Base-by-base conservation (phyloP, 1,284 basidiomycete genomes). In the Singerocomus rubriflavus region DNA sequence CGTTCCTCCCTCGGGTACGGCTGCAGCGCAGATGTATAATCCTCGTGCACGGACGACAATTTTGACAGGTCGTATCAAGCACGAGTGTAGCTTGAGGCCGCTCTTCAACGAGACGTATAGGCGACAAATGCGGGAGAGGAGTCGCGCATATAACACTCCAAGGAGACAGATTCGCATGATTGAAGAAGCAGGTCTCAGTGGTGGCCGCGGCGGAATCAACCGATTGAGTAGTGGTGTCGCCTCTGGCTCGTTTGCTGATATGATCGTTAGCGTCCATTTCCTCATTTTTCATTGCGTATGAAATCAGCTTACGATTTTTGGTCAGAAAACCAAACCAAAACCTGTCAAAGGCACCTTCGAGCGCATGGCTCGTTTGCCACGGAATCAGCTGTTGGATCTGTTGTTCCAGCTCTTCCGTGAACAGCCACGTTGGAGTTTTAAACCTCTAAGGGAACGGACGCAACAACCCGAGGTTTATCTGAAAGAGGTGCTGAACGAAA, bases 391-490 rank as follows among this genome's bases (percentile, higher is more conserved):
- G 9, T 77, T 93, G 63, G 93, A 98, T 68, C 71, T 88, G 55
- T 79, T 98, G 29, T 96, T 98, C 68, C 64, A 71, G 2, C 74
- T 87, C 8, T 98, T 96, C 74, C 80, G 82, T 51, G 82, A 91
- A 48, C 81, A 82, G 52, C 82, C 88, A 33, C 85, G 85, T 56
- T 98, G 93, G 93, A 77, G 83, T 53, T 84, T 97, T 66, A 87
- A 88, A 56, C 76, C 82, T 14, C 72, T 98, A 46, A 81, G 91
- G 41, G 83, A 88, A 55, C 84, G 82, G 48, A 91, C 90, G 0
- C 86, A 94, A 65, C 95, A 98, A 70, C 95, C 95, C 1, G 91
- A 96, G 67, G 83, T 78, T 13, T 98, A 93, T 69, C 79, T 98
- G 51, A 91, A 93, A 60, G 93, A 98, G 60, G 85, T 92, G 1